These are phyloP conservation scores for Fusarium phyllophilum DNA, from an alignment of 2,329 filamentous ascomycete genomes.

Conservation along the genomic window DNA sequence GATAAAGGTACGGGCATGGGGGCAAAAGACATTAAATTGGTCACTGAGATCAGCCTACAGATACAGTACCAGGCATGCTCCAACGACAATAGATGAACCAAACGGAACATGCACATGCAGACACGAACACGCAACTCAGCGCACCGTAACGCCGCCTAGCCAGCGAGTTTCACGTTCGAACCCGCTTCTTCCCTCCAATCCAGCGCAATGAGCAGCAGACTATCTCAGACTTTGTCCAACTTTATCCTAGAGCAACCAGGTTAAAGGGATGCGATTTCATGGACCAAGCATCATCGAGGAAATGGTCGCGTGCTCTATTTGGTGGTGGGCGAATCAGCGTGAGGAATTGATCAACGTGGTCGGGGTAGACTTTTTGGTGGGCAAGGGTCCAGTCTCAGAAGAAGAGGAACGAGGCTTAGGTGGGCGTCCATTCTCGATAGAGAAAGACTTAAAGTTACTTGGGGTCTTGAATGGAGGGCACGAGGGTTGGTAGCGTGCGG, in stretches of 20 bases:
- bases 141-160: constrained; percentile 23
- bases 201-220: constrained; percentile 25
- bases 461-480: constrained; percentile 15
- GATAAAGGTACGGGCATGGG: constrained; percentile 12
- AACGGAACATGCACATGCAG: constrained; percentile 21
- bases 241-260: constrained; percentile 34
- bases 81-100: constrained; percentile 13
- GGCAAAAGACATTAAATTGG: constrained; percentile 30
- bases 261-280: constrained; percentile 41
- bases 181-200: constrained; percentile 42
- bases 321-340: constrained; percentile 49
- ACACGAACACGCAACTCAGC: constrained; percentile 20
- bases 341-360: constrained; percentile 50
- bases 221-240: constrained; percentile 15
- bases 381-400: constrained; percentile 36
- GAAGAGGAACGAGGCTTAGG: constrained; percentile 37
- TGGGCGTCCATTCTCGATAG: constrained; percentile 28
- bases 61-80: not conserved
- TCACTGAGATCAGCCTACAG: constrained; percentile 4
- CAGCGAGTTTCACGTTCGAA: constrained; percentile 36
- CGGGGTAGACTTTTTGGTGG: constrained; percentile 39
- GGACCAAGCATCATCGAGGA: constrained; percentile 58
- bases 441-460: constrained; percentile 15
- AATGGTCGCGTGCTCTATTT: constrained; percentile 55
- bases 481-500: constrained; percentile 14